phyloP scores from a whole-genome alignment of 768 basidiomycete genomes.

The Boletus sp. region DNA sequence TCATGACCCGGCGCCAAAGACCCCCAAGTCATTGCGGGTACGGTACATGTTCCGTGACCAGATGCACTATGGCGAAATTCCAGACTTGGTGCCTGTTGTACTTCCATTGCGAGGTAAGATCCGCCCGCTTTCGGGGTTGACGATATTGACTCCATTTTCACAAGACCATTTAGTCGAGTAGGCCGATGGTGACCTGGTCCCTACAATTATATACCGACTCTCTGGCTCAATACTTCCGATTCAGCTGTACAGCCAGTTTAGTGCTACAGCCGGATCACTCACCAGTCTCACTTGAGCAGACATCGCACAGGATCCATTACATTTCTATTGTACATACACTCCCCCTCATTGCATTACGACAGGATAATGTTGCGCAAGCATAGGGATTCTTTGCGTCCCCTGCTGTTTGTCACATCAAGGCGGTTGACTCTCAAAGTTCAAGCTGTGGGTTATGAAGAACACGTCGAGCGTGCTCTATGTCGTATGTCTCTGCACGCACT shows the following conservation, averaged over 20 bases:
- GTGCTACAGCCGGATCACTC: conserved; percentile 1
- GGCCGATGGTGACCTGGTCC: background rate
- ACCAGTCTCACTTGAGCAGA: background rate
- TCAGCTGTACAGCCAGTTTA: background rate
- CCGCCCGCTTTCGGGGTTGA: conserved; percentile 9
- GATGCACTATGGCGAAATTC: conserved; percentile 73
- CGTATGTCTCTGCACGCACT: conserved; percentile 12
- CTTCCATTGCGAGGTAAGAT: conserved; percentile 71
- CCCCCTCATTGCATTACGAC: conserved; percentile 23
- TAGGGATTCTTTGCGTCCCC: conserved; percentile 12
- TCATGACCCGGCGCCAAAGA: conserved; percentile 77
- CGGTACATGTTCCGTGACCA: conserved; percentile 75
- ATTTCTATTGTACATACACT: conserved; percentile 26
- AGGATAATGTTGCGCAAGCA: conserved; percentile 6
- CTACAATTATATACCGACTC: background rate
- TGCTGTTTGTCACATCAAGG: conserved; percentile 8
- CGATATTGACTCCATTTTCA: conserved; percentile 7
- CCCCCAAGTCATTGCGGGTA: conserved; percentile 64
- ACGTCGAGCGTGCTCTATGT: conserved; percentile 13
- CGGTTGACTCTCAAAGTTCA: background rate
- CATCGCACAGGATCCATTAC: conserved; percentile 20
- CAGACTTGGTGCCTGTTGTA: conserved; percentile 65
- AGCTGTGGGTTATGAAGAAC: conserved; percentile 23
- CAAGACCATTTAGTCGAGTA: conserved; percentile 31
- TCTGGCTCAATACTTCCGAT: conserved; percentile 5